These are phyloP conservation scores for Trebouxia sp. DNA, from an alignment of 139 green algal species.

Conservation along the genomic window DNA sequence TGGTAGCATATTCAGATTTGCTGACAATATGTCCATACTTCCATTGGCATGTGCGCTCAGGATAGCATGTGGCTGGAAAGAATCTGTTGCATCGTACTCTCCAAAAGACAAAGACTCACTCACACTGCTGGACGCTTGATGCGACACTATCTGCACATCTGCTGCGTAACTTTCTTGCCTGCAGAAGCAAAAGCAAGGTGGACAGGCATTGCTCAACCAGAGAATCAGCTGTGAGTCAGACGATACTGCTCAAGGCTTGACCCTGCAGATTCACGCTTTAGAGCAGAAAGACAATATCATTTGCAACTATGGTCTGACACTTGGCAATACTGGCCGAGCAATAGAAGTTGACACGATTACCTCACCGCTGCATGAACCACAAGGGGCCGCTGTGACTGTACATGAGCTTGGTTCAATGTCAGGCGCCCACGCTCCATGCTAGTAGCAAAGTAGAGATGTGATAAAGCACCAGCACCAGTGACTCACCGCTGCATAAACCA, in stretches of 20 bases:
- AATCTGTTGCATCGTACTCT: neutral
- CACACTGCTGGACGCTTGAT: neutral
- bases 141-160: conserved; percentile 5
- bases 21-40: neutral
- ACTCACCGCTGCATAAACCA: neutral
- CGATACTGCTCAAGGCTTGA: too few species aligned
- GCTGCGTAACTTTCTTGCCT: conserved; percentile 6
- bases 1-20: neutral
- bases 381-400: neutral
- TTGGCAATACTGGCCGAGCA: too few species aligned
- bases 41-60: neutral
- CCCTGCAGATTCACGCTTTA: too few species aligned
- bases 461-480: too few species aligned
- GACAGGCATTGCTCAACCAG: too few species aligned
- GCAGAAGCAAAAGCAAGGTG: neutral
- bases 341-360: too few species aligned
- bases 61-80: conserved; percentile 4
- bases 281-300: too few species aligned
- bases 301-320: too few species aligned
- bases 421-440: neutral
- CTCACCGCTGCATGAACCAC: neutral
- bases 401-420: conserved; percentile 8
- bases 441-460: neutral
- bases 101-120: neutral
- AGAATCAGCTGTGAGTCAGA: too few species aligned